These are phyloP conservation scores for Quercus berberidifolia DNA, from an alignment of 306 rosid genomes.

Conservation along the genomic window DNA sequence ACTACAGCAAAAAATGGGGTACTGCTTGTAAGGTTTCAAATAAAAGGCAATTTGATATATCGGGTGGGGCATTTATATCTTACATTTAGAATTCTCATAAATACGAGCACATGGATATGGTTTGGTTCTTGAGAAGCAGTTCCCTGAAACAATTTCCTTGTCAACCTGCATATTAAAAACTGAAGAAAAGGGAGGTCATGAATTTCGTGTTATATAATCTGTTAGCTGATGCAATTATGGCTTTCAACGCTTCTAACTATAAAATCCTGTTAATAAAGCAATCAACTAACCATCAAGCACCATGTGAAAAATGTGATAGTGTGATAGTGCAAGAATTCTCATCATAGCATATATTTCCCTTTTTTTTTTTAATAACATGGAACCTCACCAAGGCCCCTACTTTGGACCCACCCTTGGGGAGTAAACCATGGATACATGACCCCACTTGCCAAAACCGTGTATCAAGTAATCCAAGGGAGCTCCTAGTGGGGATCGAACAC, in stretches of 20 bases:
- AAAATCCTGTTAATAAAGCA: not conserved
- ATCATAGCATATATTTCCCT: not conserved
- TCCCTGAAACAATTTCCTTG: slow-evolving; percentile 71
- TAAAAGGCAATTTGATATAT: slow-evolving; percentile 5
- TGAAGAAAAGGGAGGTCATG: slow-evolving; percentile 21
- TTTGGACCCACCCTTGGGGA: no score
- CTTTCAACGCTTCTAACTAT: not conserved
- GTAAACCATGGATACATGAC: no score
- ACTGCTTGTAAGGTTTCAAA: slow-evolving; percentile 24
- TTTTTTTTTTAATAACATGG: no score
- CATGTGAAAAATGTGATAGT: not conserved
- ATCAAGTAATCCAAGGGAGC: no score
- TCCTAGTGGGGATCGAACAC: no score
- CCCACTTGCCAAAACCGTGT: no score
- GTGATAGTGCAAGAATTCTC: not conserved
- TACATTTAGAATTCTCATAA: slow-evolving; percentile 83
- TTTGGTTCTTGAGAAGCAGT: slow-evolving; percentile 36
- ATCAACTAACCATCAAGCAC: not conserved
- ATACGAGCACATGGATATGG: slow-evolving; percentile 66
- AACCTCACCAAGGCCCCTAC: no score
- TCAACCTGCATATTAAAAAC: slow-evolving; percentile 57
- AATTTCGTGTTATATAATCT: not conserved
- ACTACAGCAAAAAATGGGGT: slow-evolving; percentile 41
- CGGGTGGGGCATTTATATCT: slow-evolving; percentile 22
- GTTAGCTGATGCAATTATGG: not conserved